A percentile compares a stretch with the other conserved stretches of the same genome.
Evolutionary conservation across 805 yeast genomes (phyloP).

Genomic region (Kluyveromyces wickerhamii): DNA sequence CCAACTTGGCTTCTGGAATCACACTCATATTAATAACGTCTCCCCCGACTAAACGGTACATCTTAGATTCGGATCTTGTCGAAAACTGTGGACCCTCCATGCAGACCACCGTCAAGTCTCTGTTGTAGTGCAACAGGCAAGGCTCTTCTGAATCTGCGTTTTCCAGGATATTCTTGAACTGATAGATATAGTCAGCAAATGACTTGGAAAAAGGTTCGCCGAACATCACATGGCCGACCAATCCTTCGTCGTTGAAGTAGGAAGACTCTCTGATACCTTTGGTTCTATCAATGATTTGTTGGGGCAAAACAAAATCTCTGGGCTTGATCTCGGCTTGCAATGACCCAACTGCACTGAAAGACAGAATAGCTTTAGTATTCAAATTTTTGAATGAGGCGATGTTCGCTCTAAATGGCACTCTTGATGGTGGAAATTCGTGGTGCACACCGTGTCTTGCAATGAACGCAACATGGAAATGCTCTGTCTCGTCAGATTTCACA

Average conservation of each 20-base stretch:
- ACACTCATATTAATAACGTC: slow-evolving; percentile 95
- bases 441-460: slow-evolving; percentile 89
- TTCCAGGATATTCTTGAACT: slow-evolving; percentile 48
- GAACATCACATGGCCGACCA: slow-evolving; percentile 95
- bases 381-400: slow-evolving; percentile 88
- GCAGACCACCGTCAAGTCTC: slow-evolving; percentile 79
- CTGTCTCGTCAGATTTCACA: slow-evolving; percentile 45
- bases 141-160: slow-evolving; percentile 42
- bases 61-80: slow-evolving; percentile 89
- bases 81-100: slow-evolving; percentile 99
- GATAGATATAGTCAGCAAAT: slow-evolving; percentile 57
- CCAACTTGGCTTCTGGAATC: slow-evolving; percentile 94
- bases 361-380: slow-evolving; percentile 82
- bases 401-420: slow-evolving; percentile 89
- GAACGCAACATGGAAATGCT: slow-evolving; percentile 72
- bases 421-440: slow-evolving; percentile 84
- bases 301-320: slow-evolving; percentile 93
- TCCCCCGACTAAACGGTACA: slow-evolving; percentile 86
- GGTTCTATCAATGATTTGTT: slow-evolving; percentile 93
- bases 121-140: slow-evolving; percentile 64
- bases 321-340: slow-evolving; percentile 84
- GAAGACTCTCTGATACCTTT: slow-evolving; percentile 89
- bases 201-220: slow-evolving; percentile 91
- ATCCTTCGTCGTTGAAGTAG: slow-evolving; percentile 76
- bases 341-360: slow-evolving; percentile 95